These are phyloP conservation scores for Ogataea methylovora DNA, from an alignment of 805 yeast species.

Conservation along the genomic window DNA sequence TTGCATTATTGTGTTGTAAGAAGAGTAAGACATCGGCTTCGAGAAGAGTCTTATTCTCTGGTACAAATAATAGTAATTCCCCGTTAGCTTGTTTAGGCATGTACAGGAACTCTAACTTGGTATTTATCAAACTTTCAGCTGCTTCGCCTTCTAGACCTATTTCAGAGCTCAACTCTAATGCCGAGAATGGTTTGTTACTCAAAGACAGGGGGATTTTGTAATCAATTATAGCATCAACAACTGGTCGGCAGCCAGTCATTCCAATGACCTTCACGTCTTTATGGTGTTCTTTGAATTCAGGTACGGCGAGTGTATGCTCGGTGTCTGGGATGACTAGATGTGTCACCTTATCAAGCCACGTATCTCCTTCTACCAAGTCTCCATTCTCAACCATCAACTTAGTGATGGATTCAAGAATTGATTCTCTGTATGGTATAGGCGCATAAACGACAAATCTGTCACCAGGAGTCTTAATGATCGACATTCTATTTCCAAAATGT, in stretches of 20 bases:
- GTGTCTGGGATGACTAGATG: slow-evolving; percentile 53
- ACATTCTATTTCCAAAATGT: slow-evolving; percentile 33
- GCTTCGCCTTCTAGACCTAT: slow-evolving; percentile 22
- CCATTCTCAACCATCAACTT: slow-evolving; percentile 14
- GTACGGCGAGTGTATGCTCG: slow-evolving; percentile 60
- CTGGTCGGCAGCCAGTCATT: slow-evolving; percentile 32
- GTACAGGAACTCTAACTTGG: slow-evolving; percentile 46
- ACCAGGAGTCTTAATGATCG: slow-evolving; percentile 21
- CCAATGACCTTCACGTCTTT: slow-evolving; percentile 51
- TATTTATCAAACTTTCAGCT: slow-evolving; percentile 23
- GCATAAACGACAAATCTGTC: slow-evolving; percentile 42
- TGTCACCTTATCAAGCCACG: slow-evolving; percentile 30
- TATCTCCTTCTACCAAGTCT: no score
- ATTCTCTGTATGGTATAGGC: slow-evolving; percentile 46
- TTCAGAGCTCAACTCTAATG: slow-evolving; percentile 24
- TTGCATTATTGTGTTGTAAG: slow-evolving; percentile 41
- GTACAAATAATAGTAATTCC: slow-evolving; percentile 48
- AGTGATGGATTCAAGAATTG: slow-evolving; percentile 32
- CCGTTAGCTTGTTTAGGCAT: slow-evolving; percentile 50
- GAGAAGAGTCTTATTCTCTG: slow-evolving; percentile 38
- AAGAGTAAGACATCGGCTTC: slow-evolving; percentile 59
- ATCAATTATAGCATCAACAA: slow-evolving; percentile 31
- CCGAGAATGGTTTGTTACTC: slow-evolving; percentile 29
- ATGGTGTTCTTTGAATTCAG: slow-evolving; percentile 38
- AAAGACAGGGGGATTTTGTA: slow-evolving; percentile 26